Evolutionary conservation across 139 green algal species (phyloP).

Genomic region (Eudorina sp.): DNA sequence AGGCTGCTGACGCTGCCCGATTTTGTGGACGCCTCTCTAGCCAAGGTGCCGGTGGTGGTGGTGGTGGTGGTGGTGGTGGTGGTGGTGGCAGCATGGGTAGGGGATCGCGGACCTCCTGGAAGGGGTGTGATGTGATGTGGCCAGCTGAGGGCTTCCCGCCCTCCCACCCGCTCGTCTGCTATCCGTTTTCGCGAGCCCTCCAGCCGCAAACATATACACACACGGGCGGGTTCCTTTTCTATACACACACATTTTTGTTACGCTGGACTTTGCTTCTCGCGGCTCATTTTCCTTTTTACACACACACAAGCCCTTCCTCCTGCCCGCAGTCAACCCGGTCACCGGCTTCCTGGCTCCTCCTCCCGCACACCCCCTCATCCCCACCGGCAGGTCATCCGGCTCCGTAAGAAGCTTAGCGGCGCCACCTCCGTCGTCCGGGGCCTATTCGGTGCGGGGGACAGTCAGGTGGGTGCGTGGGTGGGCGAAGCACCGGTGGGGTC

Average conservation of each 20-base stretch:
- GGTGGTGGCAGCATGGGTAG: background rate
- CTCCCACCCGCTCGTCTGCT: background rate
- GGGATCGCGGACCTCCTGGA: background rate
- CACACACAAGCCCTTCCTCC: no score
- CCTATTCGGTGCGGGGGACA: slow-evolving; percentile 76
- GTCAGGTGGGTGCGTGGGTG: slow-evolving; percentile 56
- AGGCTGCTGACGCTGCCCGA: slow-evolving; percentile 91
- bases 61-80: background rate
- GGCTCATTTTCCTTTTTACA: no score
- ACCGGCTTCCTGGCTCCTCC: no score
- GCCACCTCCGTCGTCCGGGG: slow-evolving; percentile 72
- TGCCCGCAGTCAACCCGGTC: background rate
- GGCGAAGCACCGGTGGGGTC: no score
- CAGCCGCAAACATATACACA: no score
- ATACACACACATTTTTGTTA: no score
- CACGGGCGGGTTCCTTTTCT: no score
- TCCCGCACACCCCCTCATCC: background rate
- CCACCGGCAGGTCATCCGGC: slow-evolving; percentile 53
- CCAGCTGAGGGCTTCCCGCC: background rate
- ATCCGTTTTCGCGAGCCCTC: no score
- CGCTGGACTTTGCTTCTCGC: no score
- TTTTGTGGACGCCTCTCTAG: slow-evolving; percentile 85
- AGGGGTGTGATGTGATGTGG: background rate
- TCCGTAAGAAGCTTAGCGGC: slow-evolving; percentile 81
- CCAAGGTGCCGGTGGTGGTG: slow-evolving; percentile 70